Evolutionary conservation across 2,329 filamentous ascomycete species (phyloP), one percentile per base, ranked within the genome.

Genomic region (Diaporthe longicolla): DNA sequence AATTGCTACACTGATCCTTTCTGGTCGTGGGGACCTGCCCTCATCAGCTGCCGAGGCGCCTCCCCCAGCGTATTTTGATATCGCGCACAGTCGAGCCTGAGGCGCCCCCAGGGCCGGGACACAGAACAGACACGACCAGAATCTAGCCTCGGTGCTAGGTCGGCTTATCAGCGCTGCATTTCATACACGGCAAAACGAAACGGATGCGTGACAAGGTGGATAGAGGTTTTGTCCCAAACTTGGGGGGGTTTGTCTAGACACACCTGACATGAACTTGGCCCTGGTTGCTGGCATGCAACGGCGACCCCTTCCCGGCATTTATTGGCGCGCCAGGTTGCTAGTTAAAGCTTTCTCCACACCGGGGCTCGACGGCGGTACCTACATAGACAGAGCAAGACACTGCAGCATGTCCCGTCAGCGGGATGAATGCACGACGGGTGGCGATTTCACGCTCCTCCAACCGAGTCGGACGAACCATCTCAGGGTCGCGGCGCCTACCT

Each of bases 71-170:
- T 55, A 37, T 48, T 63, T 29, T 52, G 70, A 54, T 63, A 43
- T 50, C 35, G 50, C 19, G n/a, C 57, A 26, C 66, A 48, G 52
- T 57, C 26, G 35, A 70, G 24, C n/a, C 52, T 19, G 37, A 43
- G 45, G 65, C 58, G 52, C 71, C 59, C 35, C 63, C 19, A 61
- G 40, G 65, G 65, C 73, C 52, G 40, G 11, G 45, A 58, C 45
- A 54, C 48, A 45, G 45, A 50, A 35, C 19, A 59, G 11, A 59
- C 35, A 58, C 45, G 45, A 48, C 57, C 70, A 63, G 48, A 21
- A 8, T 63, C 58, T 70, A 61, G 74, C 58, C 52, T 59, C 45
- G 43, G 43, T 75, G 32, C 59, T 73, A 72, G 55, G 58, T 35
- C 57, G 45, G 58, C 48, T 37, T 10, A 68, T 71, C 61, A 71